Evolutionary conservation across 345 rosid genomes (phyloP), one percentile per base, ranked within the genome.

Genomic region (Excoecaria cochinchinensis): DNA sequence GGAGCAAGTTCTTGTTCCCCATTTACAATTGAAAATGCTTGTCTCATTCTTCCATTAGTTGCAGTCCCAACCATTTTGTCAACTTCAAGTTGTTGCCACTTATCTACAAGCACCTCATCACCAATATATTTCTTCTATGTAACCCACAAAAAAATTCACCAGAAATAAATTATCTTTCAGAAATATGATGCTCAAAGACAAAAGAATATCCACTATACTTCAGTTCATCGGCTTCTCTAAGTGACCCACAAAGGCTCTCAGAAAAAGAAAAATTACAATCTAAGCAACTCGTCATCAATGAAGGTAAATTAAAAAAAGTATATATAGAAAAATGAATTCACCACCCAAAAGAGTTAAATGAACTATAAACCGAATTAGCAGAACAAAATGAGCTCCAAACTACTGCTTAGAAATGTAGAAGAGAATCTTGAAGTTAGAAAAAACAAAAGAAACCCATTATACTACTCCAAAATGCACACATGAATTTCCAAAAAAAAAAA

Each of bases 1-100:
- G 80, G 69, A 55, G 67, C 48, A 70, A 69, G 71, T 53, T 82
- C 88, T 58, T 85, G 85, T 16, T 69, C 79, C 13, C 81, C 71
- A 65, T 80, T 85, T 25, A 82, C 74, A 31, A 85, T 67, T 53
- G 84, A 70, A 66, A 82, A 80, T 11, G 80, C 79, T 50, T 76
- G 85, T 74, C 82, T 80, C 52, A 74, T 48, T 67, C 83, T 80
- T 46, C 81, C 77, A 53, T 77, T 74, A 17, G 67, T 75, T 17
- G 80, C 80, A 31, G 80, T 75, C 42, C 83, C 84, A 71, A 82
- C 82, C 85, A 82, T 82, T 66, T 73, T 75, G 12, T 52, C 58
- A 59, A 69, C 73, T 74, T 76, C 74, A 52, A 82, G 60, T 16
- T 68, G 63, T 44, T 36, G 52, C 74, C 73, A 22, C 6, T 39